phyloP scores from a whole-genome alignment of 805 yeast species.

The Jamesozyma hellenica region DNA sequence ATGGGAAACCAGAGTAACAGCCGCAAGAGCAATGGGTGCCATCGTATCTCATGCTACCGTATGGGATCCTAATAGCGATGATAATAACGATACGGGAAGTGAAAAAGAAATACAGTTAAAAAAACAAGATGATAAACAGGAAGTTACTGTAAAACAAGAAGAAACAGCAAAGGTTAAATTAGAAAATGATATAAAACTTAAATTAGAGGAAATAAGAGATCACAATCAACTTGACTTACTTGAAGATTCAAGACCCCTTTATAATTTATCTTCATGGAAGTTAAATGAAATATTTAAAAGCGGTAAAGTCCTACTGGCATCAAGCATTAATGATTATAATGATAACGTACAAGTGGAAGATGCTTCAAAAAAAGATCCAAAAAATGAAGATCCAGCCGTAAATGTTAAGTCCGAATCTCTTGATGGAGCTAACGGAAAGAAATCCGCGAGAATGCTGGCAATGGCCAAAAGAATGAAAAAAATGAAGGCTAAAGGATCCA shows the following conservation, averaged over 20 bases:
- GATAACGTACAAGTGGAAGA: slow-evolving; percentile 6
- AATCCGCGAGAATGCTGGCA: slow-evolving; percentile 76
- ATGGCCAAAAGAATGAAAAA: slow-evolving; percentile 90
- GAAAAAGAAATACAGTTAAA: background rate
- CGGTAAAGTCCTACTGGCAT: slow-evolving; percentile 22
- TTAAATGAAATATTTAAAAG: slow-evolving; percentile 23
- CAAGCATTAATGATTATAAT: slow-evolving; percentile 16
- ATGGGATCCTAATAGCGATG: slow-evolving; percentile 70
- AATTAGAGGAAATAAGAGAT: slow-evolving; percentile 21
- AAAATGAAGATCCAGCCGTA: slow-evolving; percentile 8
- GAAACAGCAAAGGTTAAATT: slow-evolving; percentile 24
- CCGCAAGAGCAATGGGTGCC: slow-evolving; percentile 92
- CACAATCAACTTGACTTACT: slow-evolving; percentile 14
- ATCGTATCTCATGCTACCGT: slow-evolving; percentile 64
- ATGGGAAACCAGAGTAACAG: slow-evolving; percentile 95
- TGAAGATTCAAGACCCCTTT: slow-evolving; percentile 17
- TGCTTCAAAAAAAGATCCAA: slow-evolving; percentile 7
- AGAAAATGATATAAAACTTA: slow-evolving; percentile 27
- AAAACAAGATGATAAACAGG: background rate
- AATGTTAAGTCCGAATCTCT: slow-evolving; percentile 7
- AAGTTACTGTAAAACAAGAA: background rate
- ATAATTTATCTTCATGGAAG: slow-evolving; percentile 21
- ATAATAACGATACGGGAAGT: slow-evolving; percentile 6
- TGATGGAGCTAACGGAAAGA: slow-evolving; percentile 12
- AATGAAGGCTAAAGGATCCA: slow-evolving; percentile 46